Conservation (phyloP, 164 flowering plant genomes). For the Liquidambar formosana region DNA sequence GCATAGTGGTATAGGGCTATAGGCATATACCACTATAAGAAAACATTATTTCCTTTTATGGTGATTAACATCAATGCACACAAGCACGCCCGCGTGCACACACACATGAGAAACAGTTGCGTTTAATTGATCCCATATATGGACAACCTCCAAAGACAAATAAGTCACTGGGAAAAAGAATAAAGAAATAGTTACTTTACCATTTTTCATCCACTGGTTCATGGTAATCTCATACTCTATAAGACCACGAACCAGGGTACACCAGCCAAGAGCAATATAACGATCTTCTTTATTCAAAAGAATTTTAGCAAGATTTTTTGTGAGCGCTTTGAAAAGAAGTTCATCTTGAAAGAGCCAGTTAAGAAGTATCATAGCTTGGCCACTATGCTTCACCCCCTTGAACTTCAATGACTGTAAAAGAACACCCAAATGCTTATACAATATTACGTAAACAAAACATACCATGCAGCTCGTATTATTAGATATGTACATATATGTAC, state of each 20-base stretch:
- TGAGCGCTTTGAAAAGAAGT: constrained; percentile 43
- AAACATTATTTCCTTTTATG: too few relatives aligned
- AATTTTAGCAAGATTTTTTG: constrained; percentile 43
- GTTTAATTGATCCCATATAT: background rate
- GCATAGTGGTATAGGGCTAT: too few relatives aligned
- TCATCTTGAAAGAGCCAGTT: constrained; percentile 82
- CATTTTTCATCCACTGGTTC: constrained; percentile 27
- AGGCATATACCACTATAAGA: too few relatives aligned
- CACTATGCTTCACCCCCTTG: constrained; percentile 46
- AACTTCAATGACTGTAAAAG: constrained; percentile 46
- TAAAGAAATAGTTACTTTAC: constrained; percentile 33
- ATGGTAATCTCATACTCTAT: constrained; percentile 42
- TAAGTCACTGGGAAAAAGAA: background rate
- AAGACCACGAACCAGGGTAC: constrained; percentile 55
- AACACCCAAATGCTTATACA: background rate
- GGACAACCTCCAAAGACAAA: background rate
- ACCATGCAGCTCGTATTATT: background rate
- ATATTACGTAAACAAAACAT: background rate
- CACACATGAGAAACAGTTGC: too few relatives aligned
- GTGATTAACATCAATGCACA: too few relatives aligned
- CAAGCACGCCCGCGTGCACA: too few relatives aligned
- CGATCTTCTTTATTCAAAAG: constrained; percentile 63
- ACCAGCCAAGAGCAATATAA: constrained; percentile 77
- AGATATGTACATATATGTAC: too few relatives aligned
- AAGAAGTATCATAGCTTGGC: constrained; percentile 57